Conservation (phyloP, 495 filamentous ascomycete species). For the Bombardia bombarda region DNA sequence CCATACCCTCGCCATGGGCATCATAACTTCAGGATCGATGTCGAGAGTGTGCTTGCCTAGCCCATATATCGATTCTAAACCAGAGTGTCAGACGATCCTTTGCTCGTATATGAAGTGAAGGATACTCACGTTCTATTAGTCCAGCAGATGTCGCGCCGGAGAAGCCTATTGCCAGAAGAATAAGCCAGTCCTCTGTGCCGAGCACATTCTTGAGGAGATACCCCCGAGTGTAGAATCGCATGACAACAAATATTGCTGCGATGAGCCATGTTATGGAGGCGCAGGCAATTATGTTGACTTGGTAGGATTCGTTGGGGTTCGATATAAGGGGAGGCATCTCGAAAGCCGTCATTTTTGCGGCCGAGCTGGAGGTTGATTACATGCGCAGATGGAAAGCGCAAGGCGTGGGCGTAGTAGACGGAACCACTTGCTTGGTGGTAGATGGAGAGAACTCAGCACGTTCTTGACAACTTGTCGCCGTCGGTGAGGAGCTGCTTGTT, state of each 20-base stretch:
- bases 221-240: constrained; percentile 19
- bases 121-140: constrained; percentile 13
- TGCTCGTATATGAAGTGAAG: not conserved
- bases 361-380: no score
- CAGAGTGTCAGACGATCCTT: not conserved
- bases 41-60: constrained; percentile 15
- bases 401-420: no score
- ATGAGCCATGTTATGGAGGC: constrained; percentile 13
- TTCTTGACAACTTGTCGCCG: no score
- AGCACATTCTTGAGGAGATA: constrained; percentile 11
- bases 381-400: no score
- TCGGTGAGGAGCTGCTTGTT: no score
- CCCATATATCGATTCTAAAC: constrained; percentile 13
- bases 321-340: constrained; percentile 3
- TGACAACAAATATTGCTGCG: constrained; percentile 12
- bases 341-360: not conserved
- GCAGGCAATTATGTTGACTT: constrained; percentile 18
- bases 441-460: no score
- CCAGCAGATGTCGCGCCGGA: constrained; percentile 12
- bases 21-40: constrained; percentile 5
- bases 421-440: no score
- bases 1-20: constrained; percentile 11
- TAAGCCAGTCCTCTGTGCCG: constrained; percentile 20
- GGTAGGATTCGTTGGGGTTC: constrained; percentile 12
- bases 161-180: constrained; percentile 14